Evolutionary conservation across 306 rosid species (phyloP), one percentile per base, ranked within the genome.

Genomic region (Vicia faba): DNA sequence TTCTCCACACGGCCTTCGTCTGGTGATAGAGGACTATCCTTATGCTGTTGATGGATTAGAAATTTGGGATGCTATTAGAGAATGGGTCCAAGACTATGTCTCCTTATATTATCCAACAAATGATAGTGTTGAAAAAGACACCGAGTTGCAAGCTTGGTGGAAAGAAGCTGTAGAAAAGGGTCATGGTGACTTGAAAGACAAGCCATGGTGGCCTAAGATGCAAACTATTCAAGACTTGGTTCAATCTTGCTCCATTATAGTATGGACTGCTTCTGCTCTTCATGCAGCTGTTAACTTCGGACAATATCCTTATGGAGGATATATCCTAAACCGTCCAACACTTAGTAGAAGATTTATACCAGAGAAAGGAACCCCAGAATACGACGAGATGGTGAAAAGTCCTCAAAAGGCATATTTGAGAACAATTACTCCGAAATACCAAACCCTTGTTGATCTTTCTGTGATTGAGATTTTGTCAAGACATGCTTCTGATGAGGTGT

Each of bases 231-330:
- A 72, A 29, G 91, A 78, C 2, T 71, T 87, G 3, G 58, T 82
- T 1, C 68, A 83, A 44, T 33, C 81, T 0, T 80, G 85, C 72
- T 71, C 86, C 7, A 87, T 82, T 12, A 46, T 87, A 19, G 72
- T 89, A 71, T 87, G 95, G 96, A 85, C 81, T 8, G 80, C 88
- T 60, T 89, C 91, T 3, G 95, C 95, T 5, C 87, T 88, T 5
- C 95, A 88, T 41, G 88, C 95, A 1, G 87, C 95, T 5, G 87
- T 83, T 31, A 81, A 88, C 41, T 88, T 85, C n/a, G 95, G 88
- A 16, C 91, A 85, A 48, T 85, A 79, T 31, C 89, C 96, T 66
- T 87, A 83, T 49, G 96, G 89, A 16, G 96, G 96, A 2, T 85
- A 73, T 43, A 85, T 87, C 12, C 43, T 90, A 1, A 85, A 85